phyloP scores from a whole-genome alignment of 176 grass and related monocot species.

The Oryza australiensis region DNA sequence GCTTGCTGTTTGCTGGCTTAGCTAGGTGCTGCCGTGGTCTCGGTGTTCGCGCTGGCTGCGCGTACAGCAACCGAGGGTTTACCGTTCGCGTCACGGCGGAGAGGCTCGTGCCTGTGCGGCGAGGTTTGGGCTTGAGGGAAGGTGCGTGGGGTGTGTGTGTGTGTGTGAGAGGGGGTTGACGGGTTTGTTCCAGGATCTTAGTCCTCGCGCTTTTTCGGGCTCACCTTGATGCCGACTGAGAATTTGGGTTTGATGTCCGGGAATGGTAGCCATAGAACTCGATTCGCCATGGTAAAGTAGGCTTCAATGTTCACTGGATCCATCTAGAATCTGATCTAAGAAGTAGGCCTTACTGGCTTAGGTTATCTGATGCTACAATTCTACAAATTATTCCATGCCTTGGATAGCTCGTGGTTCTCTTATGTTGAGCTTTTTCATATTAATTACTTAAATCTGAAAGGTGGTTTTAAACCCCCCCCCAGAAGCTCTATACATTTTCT shows the following conservation, averaged over 20 bases:
- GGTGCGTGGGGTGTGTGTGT: too few relatives aligned
- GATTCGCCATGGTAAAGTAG: not conserved
- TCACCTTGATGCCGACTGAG: not conserved
- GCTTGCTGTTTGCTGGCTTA: not conserved
- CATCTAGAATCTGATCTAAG: not conserved
- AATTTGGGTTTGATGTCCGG: not conserved
- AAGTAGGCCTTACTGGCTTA: conserved; percentile 8
- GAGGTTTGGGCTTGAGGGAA: not conserved
- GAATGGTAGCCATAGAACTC: not conserved
- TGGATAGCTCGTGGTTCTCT: not conserved
- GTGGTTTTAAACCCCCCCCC: not conserved
- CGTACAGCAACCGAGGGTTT: not conserved
- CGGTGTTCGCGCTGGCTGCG: not conserved
- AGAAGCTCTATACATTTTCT: not conserved
- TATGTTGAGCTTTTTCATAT: not conserved
- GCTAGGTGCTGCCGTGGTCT: not conserved
- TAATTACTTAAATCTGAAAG: not conserved
- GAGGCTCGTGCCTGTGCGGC: not conserved
- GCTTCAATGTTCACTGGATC: not conserved
- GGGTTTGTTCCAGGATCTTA: conserved; percentile 25
- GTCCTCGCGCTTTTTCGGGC: not conserved
- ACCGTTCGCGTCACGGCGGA: not conserved
- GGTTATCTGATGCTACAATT: not conserved
- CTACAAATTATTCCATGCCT: not conserved
- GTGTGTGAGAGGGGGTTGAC: too few relatives aligned